phyloP scores from a whole-genome alignment of 202 grass and related monocot species.

The Carex arenaria region DNA sequence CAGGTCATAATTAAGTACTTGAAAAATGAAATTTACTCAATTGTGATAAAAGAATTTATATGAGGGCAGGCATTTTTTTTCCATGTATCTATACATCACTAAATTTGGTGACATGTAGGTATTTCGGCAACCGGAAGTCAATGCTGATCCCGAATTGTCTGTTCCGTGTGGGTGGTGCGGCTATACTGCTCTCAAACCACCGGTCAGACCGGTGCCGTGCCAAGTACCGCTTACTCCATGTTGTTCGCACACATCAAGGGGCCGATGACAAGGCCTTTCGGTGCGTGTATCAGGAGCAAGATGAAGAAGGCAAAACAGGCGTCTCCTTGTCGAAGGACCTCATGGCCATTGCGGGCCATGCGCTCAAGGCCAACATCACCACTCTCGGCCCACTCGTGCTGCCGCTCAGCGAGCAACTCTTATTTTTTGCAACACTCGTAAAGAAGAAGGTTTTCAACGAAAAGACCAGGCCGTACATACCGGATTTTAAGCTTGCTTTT shows the following conservation, averaged over 20 bases:
- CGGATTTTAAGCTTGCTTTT: constrained; percentile 36
- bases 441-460: constrained; percentile 33
- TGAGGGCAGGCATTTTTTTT: neutral
- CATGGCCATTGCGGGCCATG: constrained; percentile 37
- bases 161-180: constrained; percentile 35
- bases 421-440: constrained; percentile 27
- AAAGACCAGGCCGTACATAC: constrained; percentile 43
- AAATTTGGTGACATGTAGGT: neutral
- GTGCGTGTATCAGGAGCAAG: constrained; percentile 40
- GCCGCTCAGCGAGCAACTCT: constrained; percentile 35
- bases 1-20: neutral
- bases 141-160: constrained; percentile 43
- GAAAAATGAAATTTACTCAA: neutral
- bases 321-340: constrained; percentile 40
- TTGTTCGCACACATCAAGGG: constrained; percentile 30
- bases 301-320: constrained; percentile 29
- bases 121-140: constrained; percentile 40
- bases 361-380: constrained; percentile 39
- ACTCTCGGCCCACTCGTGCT: constrained; percentile 34
- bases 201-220: constrained; percentile 7
- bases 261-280: constrained; percentile 30
- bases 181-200: constrained; percentile 36
- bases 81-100: neutral
- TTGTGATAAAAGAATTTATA: neutral
- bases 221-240: constrained; percentile 36